Evolutionary conservation across 2,329 filamentous ascomycete genomes (phyloP).

Genomic region (Xylariales sp.): DNA sequence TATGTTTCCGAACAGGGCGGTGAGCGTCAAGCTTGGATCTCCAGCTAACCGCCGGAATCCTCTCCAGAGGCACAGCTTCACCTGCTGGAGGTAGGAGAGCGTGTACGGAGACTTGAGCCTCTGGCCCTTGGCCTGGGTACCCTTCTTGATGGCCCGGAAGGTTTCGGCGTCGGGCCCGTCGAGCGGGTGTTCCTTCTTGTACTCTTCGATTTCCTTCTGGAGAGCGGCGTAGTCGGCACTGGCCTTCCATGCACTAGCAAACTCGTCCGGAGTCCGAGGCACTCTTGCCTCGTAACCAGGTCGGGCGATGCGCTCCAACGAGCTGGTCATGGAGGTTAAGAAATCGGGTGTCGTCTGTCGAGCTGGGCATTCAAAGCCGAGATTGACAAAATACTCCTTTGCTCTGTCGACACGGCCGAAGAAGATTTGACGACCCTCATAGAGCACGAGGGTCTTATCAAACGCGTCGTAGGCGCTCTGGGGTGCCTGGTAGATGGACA

Average conservation of each 20-base stretch:
- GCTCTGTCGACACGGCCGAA: constrained; percentile 55
- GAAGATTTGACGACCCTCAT: constrained; percentile 59
- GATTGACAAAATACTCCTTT: constrained; percentile 54
- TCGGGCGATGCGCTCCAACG: constrained; percentile 53
- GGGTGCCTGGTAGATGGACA: constrained; percentile 45
- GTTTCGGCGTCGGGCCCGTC: constrained; percentile 46
- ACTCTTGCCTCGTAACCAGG: constrained; percentile 50
- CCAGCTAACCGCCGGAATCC: constrained; percentile 8
- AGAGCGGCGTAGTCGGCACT: constrained; percentile 46
- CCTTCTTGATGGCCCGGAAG: constrained; percentile 51
- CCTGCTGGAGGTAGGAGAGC: constrained; percentile 12
- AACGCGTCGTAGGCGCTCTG: constrained; percentile 61
- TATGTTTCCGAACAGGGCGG: constrained; percentile 37
- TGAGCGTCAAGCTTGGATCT: constrained; percentile 9
- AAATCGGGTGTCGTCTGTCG: constrained; percentile 67
- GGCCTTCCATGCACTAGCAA: constrained; percentile 31
- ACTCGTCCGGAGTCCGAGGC: constrained; percentile 56
- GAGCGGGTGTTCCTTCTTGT: constrained; percentile 48
- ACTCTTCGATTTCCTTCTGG: constrained; percentile 50
- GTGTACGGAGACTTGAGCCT: constrained; percentile 13
- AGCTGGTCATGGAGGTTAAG: constrained; percentile 58
- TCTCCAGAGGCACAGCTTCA: constrained; percentile 11
- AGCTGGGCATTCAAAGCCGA: constrained; percentile 56
- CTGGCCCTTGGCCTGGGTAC: constrained; percentile 29
- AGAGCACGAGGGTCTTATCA: constrained; percentile 55